phyloP scores from a whole-genome alignment of 495 filamentous ascomycete species.

The Lindgomyces ingoldianus region DNA sequence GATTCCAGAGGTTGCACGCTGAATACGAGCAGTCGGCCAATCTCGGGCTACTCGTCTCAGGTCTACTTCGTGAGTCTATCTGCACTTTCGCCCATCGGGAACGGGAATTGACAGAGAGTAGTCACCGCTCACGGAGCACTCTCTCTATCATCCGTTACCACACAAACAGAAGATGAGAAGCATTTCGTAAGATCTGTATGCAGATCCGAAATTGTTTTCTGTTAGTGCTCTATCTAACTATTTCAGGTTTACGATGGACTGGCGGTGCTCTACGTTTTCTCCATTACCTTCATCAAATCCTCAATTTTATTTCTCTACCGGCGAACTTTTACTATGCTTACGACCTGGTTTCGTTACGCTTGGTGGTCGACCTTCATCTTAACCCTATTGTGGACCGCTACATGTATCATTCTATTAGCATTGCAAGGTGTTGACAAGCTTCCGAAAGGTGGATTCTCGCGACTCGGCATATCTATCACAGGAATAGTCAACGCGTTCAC shows the following conservation, averaged over 20 bases:
- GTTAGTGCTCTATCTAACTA: too few relatives aligned
- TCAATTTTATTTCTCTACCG: slow-evolving; percentile 4
- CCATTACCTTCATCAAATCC: slow-evolving; percentile 5
- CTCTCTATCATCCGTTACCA: neutral
- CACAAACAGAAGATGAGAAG: neutral
- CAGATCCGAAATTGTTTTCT: too few relatives aligned
- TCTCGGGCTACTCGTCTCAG: slow-evolving; percentile 1
- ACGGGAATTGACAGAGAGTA: too few relatives aligned
- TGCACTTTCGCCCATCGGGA: too few relatives aligned
- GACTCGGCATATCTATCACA: neutral
- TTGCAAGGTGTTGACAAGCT: neutral
- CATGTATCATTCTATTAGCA: neutral
- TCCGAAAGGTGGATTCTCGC: neutral
- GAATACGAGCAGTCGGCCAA: neutral
- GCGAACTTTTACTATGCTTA: slow-evolving; percentile 5
- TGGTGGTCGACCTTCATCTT: slow-evolving; percentile 4
- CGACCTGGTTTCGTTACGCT: neutral
- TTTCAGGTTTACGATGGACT: too few relatives aligned
- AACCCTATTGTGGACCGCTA: neutral
- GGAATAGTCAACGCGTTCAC: slow-evolving; percentile 1
- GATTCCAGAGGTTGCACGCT: neutral
- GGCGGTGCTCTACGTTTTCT: neutral
- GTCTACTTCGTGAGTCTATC: too few relatives aligned
- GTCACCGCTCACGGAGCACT: neutral
- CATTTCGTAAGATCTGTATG: neutral